phyloP scores from a whole-genome alignment of 495 filamentous ascomycete genomes.

The Aspergillus nidulans region DNA sequence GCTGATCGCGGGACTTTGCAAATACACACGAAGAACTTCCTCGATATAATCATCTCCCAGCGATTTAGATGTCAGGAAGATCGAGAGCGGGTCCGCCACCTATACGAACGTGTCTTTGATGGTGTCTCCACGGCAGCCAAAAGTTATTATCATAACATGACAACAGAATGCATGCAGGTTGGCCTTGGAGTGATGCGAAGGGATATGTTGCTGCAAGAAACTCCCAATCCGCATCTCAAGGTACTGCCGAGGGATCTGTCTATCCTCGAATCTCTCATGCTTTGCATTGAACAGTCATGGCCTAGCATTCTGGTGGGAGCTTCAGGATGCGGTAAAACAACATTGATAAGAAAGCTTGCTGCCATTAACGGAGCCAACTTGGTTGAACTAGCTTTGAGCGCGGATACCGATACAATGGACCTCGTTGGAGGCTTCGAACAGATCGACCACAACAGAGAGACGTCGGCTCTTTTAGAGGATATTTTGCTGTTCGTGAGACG shows the following conservation, averaged over 20 bases:
- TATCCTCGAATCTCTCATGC: constrained; percentile 77
- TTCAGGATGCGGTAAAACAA: constrained; percentile 82
- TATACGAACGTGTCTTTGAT: constrained; percentile 58
- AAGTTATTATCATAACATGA: constrained; percentile 61
- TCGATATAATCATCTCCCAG: constrained; percentile 80
- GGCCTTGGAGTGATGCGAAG: constrained; percentile 68
- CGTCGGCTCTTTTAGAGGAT: constrained; percentile 50
- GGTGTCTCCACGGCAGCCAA: constrained; percentile 29
- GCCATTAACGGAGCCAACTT: constrained; percentile 66
- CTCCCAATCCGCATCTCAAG: constrained; percentile 50
- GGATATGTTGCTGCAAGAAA: constrained; percentile 52
- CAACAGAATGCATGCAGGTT: constrained; percentile 66
- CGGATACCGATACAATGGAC: constrained; percentile 94
- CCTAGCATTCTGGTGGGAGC: constrained; percentile 85
- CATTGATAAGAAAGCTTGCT: constrained; percentile 73
- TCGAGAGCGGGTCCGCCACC: constrained; percentile 51
- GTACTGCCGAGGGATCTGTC: constrained; percentile 54
- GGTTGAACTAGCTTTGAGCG: constrained; percentile 76
- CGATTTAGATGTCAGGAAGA: constrained; percentile 75
- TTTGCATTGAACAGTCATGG: constrained; percentile 79
- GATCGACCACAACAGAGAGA: constrained; percentile 69
- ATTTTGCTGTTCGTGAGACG: constrained; percentile 52
- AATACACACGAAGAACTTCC: constrained; percentile 62
- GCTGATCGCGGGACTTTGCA: constrained; percentile 45
- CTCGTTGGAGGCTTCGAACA: constrained; percentile 96